Percentiles rank a stretch among this genome's conserved stretches.
Conservation (phyloP, 768 basidiomycete species). For the Termitomyces sp. region DNA sequence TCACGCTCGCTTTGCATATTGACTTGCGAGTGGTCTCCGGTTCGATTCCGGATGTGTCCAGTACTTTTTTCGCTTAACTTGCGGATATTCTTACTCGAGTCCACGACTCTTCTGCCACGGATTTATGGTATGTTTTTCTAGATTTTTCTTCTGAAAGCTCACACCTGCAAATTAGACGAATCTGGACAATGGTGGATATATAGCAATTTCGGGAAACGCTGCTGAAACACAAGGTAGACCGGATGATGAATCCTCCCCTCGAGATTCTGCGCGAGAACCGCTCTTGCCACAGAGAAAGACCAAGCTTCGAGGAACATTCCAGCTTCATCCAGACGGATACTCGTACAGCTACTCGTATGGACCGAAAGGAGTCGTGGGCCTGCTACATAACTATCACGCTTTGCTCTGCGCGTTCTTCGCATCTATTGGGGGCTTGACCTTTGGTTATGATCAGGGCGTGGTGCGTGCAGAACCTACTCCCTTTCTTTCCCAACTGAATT, state of each 20-base stretch:
- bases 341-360: conserved; percentile 72
- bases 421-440: conserved; percentile 72
- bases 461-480: conserved; percentile 24
- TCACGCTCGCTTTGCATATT: conserved; percentile 18
- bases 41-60: conserved; percentile 23
- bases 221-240: conserved; percentile 2
- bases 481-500: background rate
- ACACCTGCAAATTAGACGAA: conserved; percentile 6
- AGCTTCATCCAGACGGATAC: conserved; percentile 30
- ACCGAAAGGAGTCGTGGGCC: conserved; percentile 61
- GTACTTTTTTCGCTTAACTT: background rate
- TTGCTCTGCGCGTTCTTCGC: conserved; percentile 71
- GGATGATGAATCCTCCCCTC: conserved; percentile 4
- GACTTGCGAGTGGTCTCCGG: conserved; percentile 18
- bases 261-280: conserved; percentile 5
- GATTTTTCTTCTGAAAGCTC: background rate
- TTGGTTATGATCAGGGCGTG: conserved; percentile 85
- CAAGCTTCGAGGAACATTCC: conserved; percentile 29
- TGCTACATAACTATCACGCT: conserved; percentile 62
- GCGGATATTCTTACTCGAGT: too few species aligned
- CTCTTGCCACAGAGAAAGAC: conserved; percentile 5
- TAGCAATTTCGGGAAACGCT: conserved; percentile 13
- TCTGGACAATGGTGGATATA: conserved; percentile 16
- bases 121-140: conserved; percentile 4
- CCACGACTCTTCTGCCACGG: too few species aligned